Evolutionary conservation across 2,329 filamentous ascomycete species (phyloP), one percentile per base, ranked within the genome.

Genomic region (Aspergillus brunneoviolaceus): DNA sequence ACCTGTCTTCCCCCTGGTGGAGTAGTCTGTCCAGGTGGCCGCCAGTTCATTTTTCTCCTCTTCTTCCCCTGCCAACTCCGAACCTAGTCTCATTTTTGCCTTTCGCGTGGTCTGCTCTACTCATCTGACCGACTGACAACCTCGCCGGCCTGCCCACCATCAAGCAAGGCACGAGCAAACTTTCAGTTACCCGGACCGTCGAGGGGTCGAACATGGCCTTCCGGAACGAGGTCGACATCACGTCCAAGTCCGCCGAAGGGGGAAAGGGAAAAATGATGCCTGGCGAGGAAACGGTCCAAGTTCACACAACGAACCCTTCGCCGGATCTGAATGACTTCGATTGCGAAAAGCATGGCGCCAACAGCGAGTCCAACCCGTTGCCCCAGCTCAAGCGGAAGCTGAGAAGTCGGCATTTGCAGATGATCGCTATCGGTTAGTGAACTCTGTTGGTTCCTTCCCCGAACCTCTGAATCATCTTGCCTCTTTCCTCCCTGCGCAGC

Each of bases 381-480:
- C 74, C 75, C 2, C 72, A 77, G 57, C 83, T 98, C 60, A 87
- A 90, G 60, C 84, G 92, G 71, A 90, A 88, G 78, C 78, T 96
- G 69, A 96, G 96, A 79, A 89, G 88, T 27, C 83, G 92, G 51
- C 95, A 99, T 80, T 74, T 98, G 73, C 94, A 98, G 80, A 98
- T 98, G 94, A 98, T 98, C 81, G 95, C 95, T 27, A 96, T 98
- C 68, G 93, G 92, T 72, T 90, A 90, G 57, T 93, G 45, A 21
- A 7, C 39, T 12, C 9, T 31, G 9, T 10, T 19, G 25, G 31
- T 33, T 49, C 4, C 16, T 16, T 51, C 25, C 7, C 35, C 21
- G 7, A 35, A 29, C 33, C 14, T 4, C 25, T 9, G 7, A 35
- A 29, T 31, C 27, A 39, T 19, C 23, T 23, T 29, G 35, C 19